Evolutionary conservation across 1,139 yeast genomes (phyloP).

Genomic region (Candida sanyaensis): DNA sequence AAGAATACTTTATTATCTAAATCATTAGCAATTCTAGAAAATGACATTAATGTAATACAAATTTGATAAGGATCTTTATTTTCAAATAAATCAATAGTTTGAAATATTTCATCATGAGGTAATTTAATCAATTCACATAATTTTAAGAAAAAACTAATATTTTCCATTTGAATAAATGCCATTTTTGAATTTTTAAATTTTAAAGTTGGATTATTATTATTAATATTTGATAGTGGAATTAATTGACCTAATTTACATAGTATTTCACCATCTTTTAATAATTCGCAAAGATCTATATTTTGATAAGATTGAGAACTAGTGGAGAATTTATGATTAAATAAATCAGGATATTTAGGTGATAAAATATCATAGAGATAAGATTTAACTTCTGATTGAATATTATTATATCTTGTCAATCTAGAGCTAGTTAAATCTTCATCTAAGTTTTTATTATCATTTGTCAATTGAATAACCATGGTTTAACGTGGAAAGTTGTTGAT

Average conservation of each 20-base stretch:
- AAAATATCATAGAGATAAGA: conserved; percentile 43
- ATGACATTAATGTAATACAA: conserved; percentile 67
- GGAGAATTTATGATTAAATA: conserved; percentile 14
- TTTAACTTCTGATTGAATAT: conserved; percentile 48
- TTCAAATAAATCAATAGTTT: conserved; percentile 79
- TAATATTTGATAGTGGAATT: conserved; percentile 31
- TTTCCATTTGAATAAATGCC: conserved; percentile 91
- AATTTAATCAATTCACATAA: conserved; percentile 66
- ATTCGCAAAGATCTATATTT: conserved; percentile 29
- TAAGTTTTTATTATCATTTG: conserved; percentile 30
- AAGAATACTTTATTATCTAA: conserved; percentile 33
- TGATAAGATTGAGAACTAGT: conserved; percentile 1
- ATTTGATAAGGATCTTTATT: conserved; percentile 77
- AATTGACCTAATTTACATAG: conserved; percentile 53
- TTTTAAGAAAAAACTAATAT: conserved; percentile 70
- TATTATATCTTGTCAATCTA: conserved; percentile 49
- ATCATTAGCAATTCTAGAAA: conserved; percentile 53
- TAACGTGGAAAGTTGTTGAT: no score
- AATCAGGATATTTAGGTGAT: conserved; percentile 11
- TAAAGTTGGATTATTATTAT: conserved; percentile 29
- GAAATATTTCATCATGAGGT: conserved; percentile 82
- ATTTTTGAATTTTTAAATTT: conserved; percentile 65
- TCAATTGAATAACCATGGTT: conserved; percentile 1
- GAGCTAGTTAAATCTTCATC: conserved; percentile 57
- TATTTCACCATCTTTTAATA: conserved; percentile 65